Conservation (phyloP, 352 stramenopile genomes). For the Phytophthora pseudosyringae region DNA sequence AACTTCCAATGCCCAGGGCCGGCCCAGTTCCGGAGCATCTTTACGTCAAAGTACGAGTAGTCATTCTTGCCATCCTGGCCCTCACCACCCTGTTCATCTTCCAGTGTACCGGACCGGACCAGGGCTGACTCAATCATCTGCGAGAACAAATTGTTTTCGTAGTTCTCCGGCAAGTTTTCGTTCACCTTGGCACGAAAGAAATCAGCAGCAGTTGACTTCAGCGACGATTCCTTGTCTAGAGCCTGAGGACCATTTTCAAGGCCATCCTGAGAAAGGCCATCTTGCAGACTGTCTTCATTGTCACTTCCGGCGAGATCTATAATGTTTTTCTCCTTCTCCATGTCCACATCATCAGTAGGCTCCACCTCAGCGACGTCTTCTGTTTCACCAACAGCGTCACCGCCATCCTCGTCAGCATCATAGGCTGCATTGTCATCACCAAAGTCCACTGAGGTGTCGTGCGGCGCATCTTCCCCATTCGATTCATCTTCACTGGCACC, state of each 20-base stretch:
- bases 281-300: conserved; percentile 20
- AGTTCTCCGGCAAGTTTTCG: conserved; percentile 50
- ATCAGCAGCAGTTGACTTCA: conserved; percentile 53
- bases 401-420: conserved; percentile 43
- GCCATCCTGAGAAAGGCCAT: conserved; percentile 28
- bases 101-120: conserved; percentile 54
- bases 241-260: conserved; percentile 6
- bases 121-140: conserved; percentile 82
- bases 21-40: conserved; percentile 85
- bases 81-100: conserved; percentile 50
- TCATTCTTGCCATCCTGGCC: conserved; percentile 56
- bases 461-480: conserved; percentile 45
- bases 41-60: conserved; percentile 87
- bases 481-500: conserved; percentile 48
- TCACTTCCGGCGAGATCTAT: conserved; percentile 36
- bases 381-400: conserved; percentile 18
- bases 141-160: conserved; percentile 64
- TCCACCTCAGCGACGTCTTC: conserved; percentile 33
- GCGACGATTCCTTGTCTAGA: conserved; percentile 35
- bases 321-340: conserved; percentile 38
- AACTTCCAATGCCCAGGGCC: conserved; percentile 82
- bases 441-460: conserved; percentile 46
- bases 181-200: conserved; percentile 66
- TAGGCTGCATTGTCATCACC: conserved; percentile 38
- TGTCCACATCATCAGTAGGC: conserved; percentile 33